phyloP scores from a whole-genome alignment of 108 stramenopile species.

The Fistulifera pelliculosa region DNA sequence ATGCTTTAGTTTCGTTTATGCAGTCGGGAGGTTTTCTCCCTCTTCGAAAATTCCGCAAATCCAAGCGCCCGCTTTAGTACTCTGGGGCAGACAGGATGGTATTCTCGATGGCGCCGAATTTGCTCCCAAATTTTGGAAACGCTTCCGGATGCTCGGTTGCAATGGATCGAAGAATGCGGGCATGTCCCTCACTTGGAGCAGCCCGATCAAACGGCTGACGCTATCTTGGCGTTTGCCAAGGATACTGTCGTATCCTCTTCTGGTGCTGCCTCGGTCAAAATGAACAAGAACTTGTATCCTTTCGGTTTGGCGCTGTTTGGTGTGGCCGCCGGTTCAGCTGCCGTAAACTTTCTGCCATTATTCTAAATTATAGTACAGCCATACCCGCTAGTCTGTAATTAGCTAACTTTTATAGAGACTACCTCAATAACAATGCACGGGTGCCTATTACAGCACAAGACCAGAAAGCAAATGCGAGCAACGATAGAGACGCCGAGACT shows the following conservation, averaged over 20 bases:
- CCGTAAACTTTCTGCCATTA: no score
- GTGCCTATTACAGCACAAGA: no score
- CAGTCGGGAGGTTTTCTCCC: slow-evolving; percentile 80
- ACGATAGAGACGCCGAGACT: no score
- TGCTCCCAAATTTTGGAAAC: slow-evolving; percentile 75
- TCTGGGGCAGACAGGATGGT: slow-evolving; percentile 93
- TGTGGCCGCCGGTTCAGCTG: no score
- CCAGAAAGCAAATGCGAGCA: no score
- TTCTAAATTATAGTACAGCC: no score
- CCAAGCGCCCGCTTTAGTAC: slow-evolving; percentile 51
- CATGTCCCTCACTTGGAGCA: slow-evolving; percentile 93
- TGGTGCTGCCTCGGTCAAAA: no score
- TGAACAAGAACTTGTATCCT: no score
- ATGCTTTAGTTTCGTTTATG: slow-evolving; percentile 77
- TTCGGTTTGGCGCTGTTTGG: no score
- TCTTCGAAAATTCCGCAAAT: slow-evolving; percentile 58
- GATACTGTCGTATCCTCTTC: slow-evolving; percentile 11
- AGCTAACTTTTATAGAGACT: no score
- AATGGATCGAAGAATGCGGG: slow-evolving; percentile 89
- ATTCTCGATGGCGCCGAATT: slow-evolving; percentile 77
- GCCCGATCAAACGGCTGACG: slow-evolving; percentile 64
- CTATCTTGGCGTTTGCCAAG: slow-evolving; percentile 47
- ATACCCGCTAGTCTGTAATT: no score
- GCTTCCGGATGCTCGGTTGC: slow-evolving; percentile 59
- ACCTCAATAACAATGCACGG: no score